Evolutionary conservation across 768 basidiomycete genomes (phyloP), one percentile per base, ranked within the genome.

Genomic region (Leucocoprinus sp.): DNA sequence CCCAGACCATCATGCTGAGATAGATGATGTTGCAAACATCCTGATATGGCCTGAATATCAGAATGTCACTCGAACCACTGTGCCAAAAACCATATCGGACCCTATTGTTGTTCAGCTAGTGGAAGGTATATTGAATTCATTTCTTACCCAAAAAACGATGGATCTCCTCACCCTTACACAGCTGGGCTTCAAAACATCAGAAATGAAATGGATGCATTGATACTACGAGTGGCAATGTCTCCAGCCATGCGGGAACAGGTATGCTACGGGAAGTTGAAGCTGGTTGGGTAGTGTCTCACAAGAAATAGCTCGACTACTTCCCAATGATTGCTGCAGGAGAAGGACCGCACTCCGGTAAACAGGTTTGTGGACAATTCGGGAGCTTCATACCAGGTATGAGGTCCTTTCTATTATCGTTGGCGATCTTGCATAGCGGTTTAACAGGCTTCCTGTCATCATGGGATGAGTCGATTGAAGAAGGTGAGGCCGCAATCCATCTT

Each of bases 281-380:
- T n/a, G 18, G 14, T 18, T 17, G 22, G 4, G 6, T 17, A n/a
- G 11, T 6, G 39, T 26, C 23, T 41, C 6, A 41, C 18, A 8
- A 1, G 9, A 3, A 17, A 4, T 27, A 55, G 50, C 46, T 56
- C 34, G 55, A 59, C 37, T 48, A 61, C 43, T 61, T 61, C 46
- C 60, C 60, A 3, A 59, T 59, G 58, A 61, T 61, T 42, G 54
- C 57, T 15, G 60, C 58, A 37, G 60, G 60, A 1, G 54, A 57
- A 12, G 60, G 60, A 19, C 52, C 49, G 29, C 54, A 61, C 37
- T 52, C 51, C 26, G 60, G 60, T 2, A 57, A 58, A 43, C 59
- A 59, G 60, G 54, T 61, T 5, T 54, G 57, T 34, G 60, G 60
- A 5, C 60, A 61, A 34, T 61, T 61, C 42, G 60, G 60, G 14